Evolutionary conservation across 2,329 filamentous ascomycete species (phyloP), one percentile per base, ranked within the genome.

Genomic region (Penicillium sp.): DNA sequence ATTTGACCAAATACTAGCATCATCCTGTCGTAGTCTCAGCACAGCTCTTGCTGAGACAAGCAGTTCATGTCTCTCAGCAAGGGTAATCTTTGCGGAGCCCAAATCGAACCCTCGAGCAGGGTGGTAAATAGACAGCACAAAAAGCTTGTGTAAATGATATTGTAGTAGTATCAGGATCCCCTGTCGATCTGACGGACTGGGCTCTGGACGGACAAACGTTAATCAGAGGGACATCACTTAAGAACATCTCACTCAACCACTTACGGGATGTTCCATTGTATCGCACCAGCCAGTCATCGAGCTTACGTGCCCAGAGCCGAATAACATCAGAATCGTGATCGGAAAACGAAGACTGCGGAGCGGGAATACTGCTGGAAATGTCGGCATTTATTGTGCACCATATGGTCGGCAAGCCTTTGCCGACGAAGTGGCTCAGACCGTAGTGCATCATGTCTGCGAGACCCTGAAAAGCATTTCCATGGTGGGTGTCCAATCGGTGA

Each of bases 1-100:
- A 20, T 72, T 72, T 1, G 70, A 72, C 70, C 70, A 72, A 39
- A 72, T 72, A 31, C 70, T 71, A 20, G 70, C 53, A 59, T 72
- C 69, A 54, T 72, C 68, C 35, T 72, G 62, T 31, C 70, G 61
- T 17, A 72, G 52, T 35, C 68, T 65, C 20, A 72, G 52, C 8
- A 72, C 69, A n/a, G 69, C 63, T 5, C 69, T 67, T 17, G 70
- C 70, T n/a, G 70, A 72, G 8, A 71, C 65, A 10, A 72, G 59
- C 14, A 72, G 37, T 37, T 72, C 70, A 41, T 72, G 67, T 54
- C 69, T 63, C 53, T 72, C 70, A 10, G 58, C 60, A 1, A 66
- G 57, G 39, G 61, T 67, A 6, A 72, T 72, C 17, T 72, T 68
- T 20, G 69, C 62, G 3, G 69, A 65, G 12, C 67, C 63, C 5